phyloP scores from a whole-genome alignment of 371 early-diverging fungal species.

The Mucor velutinosus region DNA sequence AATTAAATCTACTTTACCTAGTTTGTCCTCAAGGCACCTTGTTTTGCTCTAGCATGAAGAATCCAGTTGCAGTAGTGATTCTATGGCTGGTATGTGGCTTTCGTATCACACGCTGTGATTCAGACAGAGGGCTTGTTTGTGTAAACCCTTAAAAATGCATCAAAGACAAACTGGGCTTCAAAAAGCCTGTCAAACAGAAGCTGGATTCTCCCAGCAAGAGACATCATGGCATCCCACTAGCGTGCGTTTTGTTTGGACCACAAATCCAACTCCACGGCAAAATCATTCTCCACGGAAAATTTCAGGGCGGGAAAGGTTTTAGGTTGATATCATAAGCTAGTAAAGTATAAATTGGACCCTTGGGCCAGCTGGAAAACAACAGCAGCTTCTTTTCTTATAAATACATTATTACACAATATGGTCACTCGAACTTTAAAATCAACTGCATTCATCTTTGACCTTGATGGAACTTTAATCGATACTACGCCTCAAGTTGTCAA shows the following conservation, averaged over 20 bases:
- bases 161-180: too few relatives aligned
- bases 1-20: neutral
- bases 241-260: neutral
- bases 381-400: neutral
- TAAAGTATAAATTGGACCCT: neutral
- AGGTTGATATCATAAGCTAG: neutral
- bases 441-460: conserved; percentile 45
- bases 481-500: conserved; percentile 47
- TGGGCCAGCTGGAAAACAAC: neutral
- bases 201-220: neutral
- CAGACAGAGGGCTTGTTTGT: too few relatives aligned
- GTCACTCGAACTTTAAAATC: conserved; percentile 13
- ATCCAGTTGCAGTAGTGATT: too few relatives aligned
- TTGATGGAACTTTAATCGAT: conserved; percentile 55
- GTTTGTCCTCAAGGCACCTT: too few relatives aligned
- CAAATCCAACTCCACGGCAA: neutral
- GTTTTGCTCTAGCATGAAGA: too few relatives aligned
- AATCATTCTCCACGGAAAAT: neutral
- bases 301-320: neutral
- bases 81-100: too few relatives aligned
- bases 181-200: neutral
- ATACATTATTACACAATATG: conserved; percentile 1
- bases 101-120: too few relatives aligned
- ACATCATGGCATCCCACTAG: neutral
- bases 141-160: too few relatives aligned